Base-by-base conservation (phyloP, 2,329 filamentous ascomycete genomes). In the Colletotrichum truncatum region DNA sequence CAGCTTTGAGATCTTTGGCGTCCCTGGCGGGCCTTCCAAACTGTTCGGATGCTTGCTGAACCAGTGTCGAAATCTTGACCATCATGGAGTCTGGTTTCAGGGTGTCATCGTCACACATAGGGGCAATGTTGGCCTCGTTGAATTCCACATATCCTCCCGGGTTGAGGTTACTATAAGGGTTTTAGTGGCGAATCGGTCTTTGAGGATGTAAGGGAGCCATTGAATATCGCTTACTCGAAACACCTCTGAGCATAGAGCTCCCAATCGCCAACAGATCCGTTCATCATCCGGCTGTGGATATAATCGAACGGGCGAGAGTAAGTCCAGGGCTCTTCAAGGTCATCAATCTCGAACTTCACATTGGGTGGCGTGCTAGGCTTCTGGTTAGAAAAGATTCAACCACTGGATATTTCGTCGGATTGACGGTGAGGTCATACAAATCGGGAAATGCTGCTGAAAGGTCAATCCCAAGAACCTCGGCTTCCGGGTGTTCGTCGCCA, bases 131-230 rank as follows among this genome's bases (percentile, higher is more conserved):
- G 3, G 80, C 74, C 30, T 85, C 83, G n/a, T 80, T 76, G 4
- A 79, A 71, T 43, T 82, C 81, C 2, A 81, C 43, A 72, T 77
- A 82, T 6, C 81, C 81, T 1, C 83, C 82, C 0, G 84, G 80
- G 8, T 73, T 75, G 0, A 82, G 73, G 16, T 72, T 73, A 5
- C 55, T 73, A 8, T 16, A 3, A 2, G 2, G 3, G 3, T 6
- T 12, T 23, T 18, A 56, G 38, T 38, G 30, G 6, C 6, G 25
- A 34, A 30, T 16, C 21, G 21, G 10, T 12, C 14, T 16, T 3
- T 8, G 9, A 30, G 18, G 16, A 8, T n/a, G 7, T 21, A 46
- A n/a, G n/a, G n/a, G n/a, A n/a, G n/a, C n/a, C n/a, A n/a, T n/a
- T n/a, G n/a, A n/a, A n/a, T n/a, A n/a, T n/a, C n/a, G n/a, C 57